Conservation (phyloP, 2,329 filamentous ascomycete genomes). For the Colletotrichum brevisporum region DNA sequence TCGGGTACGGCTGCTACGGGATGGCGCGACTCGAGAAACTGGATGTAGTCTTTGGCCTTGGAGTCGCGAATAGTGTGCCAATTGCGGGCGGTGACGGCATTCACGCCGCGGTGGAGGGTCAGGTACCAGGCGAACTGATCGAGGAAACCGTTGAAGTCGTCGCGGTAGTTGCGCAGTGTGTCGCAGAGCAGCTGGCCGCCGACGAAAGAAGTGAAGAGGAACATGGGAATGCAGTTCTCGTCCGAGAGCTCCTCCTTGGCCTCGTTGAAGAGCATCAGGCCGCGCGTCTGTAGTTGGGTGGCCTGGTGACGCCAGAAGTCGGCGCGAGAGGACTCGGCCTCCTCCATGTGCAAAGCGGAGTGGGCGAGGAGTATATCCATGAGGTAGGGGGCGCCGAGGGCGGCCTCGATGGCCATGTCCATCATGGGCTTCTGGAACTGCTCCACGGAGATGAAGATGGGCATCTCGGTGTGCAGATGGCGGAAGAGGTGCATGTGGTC, state of each 20-base stretch:
- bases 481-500: conserved; percentile 56
- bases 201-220: conserved; percentile 58
- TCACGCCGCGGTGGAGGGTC: conserved; percentile 59
- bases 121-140: conserved; percentile 58
- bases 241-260: conserved; percentile 43
- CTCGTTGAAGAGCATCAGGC: conserved; percentile 49
- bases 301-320: conserved; percentile 47
- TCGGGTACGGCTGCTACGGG: conserved; percentile 48
- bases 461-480: conserved; percentile 50
- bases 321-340: conserved; percentile 41
- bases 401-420: conserved; percentile 50
- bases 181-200: conserved; percentile 38
- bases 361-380: conserved; percentile 55
- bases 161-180: conserved; percentile 48
- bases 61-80: conserved; percentile 54
- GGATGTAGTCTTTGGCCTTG: conserved; percentile 47
- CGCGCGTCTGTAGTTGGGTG: conserved; percentile 48
- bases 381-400: conserved; percentile 52
- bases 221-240: conserved; percentile 55
- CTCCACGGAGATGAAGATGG: conserved; percentile 42
- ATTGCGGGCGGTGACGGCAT: conserved; percentile 51
- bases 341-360: conserved; percentile 54
- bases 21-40: conserved; percentile 43
- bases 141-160: conserved; percentile 56
- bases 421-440: conserved; percentile 44